phyloP scores from a whole-genome alignment of 1,284 basidiomycete species.

The Leccinum variabile region DNA sequence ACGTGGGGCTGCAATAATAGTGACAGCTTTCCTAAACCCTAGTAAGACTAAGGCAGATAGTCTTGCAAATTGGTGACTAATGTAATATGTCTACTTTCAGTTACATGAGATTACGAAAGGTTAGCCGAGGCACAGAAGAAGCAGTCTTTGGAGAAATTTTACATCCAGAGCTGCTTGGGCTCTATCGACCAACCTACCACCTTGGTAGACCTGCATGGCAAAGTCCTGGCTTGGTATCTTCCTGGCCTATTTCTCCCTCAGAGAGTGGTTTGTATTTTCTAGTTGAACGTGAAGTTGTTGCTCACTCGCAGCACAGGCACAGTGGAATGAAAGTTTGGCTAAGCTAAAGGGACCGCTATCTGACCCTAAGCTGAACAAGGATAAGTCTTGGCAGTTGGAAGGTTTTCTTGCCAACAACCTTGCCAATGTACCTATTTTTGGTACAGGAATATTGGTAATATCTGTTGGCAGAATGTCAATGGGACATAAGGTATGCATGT shows the following conservation, averaged over 20 bases:
- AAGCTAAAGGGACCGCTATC: neutral
- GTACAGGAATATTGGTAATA: neutral
- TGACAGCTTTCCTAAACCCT: neutral
- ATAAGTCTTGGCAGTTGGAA: neutral
- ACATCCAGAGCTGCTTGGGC: neutral
- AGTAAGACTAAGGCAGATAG: neutral
- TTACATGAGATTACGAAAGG: neutral
- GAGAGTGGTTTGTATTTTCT: no score
- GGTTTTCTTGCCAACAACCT: neutral
- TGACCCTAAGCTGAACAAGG: neutral
- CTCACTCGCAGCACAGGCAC: neutral
- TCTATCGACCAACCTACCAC: neutral
- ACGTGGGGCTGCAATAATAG: neutral
- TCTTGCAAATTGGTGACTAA: neutral
- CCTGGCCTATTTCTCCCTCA: no score
- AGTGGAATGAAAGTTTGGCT: neutral
- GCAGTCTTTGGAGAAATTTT: neutral
- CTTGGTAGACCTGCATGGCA: no score
- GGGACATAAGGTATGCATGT: neutral
- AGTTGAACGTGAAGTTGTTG: no score
- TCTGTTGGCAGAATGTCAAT: neutral
- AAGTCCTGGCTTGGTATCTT: no score
- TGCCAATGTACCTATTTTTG: neutral
- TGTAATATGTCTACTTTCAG: neutral
- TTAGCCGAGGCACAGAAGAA: neutral